Evolutionary conservation across 148 eudicot genomes (phyloP), one percentile per base, ranked within the genome.

Genomic region (Persicaria tinctoria): DNA sequence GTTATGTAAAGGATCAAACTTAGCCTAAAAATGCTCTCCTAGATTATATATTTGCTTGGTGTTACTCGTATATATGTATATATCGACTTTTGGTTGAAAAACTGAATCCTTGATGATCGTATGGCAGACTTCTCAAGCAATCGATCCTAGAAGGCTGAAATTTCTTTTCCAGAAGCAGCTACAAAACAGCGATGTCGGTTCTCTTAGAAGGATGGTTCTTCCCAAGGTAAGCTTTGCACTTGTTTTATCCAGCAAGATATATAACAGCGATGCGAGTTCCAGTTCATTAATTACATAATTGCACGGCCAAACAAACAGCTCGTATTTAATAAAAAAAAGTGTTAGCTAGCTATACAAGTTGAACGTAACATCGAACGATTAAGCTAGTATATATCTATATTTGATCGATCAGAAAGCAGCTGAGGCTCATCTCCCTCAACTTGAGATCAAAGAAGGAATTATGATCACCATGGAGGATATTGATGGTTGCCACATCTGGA

Each of bases 101-200:
- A 20, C 41, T 7, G 38, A 59, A 7, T 59, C 12, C 32, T 59
- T 32, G 44, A 63, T 16, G 6, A 20, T 18, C 23, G 9, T 57
- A 38, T 11, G 14, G 1, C 74, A 71, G 60, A 27, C 70, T n/a
- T 72, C 78, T 80, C 83, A 90, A 90, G 89, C 73, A 45, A 79
- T 87, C 75, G 91, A 91, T 79, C 81, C 76, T 10, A 69, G 83
- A 71, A 89, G 85, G 79, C 70, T 91, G 73, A 76, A 66, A 73
- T 89, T 83, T 80, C 87, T 91, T 73, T 93, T 93, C 75, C 75
- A 87, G 73, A 93, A 93, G 82, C 85, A 88, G 79, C 97, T 93
- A 50, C 90, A 87, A 76, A 87, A 87, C 63, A 93, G 97, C 59
- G 98, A 93, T 75, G 97, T 93, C 0, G 80, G 88, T 14, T 72